A percentile compares a stretch with the other conserved stretches of the same genome.
phyloP scores from a whole-genome alignment of 805 yeast genomes.

The Ogataea paraovalis region DNA sequence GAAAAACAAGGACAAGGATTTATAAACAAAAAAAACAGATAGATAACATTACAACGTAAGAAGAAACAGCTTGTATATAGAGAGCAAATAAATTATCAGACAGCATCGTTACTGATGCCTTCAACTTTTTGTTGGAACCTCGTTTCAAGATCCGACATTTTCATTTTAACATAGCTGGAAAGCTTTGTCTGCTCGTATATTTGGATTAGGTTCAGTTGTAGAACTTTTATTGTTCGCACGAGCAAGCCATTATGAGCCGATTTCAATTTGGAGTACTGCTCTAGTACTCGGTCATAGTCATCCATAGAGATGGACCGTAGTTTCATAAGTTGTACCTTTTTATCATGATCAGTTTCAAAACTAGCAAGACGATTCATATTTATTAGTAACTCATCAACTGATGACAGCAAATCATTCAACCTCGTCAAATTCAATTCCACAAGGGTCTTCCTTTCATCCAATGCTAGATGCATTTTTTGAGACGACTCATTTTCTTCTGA shows the following conservation, averaged over 20 bases:
- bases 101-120: background rate
- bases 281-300: slow-evolving; percentile 5
- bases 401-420: slow-evolving; percentile 5
- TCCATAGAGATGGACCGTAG: slow-evolving; percentile 5
- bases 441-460: slow-evolving; percentile 11
- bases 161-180: slow-evolving; percentile 9
- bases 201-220: slow-evolving; percentile 16
- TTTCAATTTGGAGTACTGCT: slow-evolving; percentile 6
- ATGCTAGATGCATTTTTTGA: background rate
- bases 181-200: slow-evolving; percentile 17
- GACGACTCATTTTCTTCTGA: background rate
- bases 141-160: background rate
- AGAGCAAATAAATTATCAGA: background rate
- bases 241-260: slow-evolving; percentile 11
- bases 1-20: slow-evolving; percentile 1
- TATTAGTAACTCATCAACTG: slow-evolving; percentile 12
- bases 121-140: background rate
- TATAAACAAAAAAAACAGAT: background rate
- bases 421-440: slow-evolving; percentile 10
- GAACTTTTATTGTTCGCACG: slow-evolving; percentile 13
- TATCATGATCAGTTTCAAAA: slow-evolving; percentile 10
- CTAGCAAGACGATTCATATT: slow-evolving; percentile 4
- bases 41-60: too few species aligned
- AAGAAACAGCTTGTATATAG: slow-evolving; percentile 3
- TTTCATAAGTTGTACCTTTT: slow-evolving; percentile 3